Base-by-base conservation (phyloP, 768 basidiomycete genomes). In the Hortiboletus flavorubellus region DNA sequence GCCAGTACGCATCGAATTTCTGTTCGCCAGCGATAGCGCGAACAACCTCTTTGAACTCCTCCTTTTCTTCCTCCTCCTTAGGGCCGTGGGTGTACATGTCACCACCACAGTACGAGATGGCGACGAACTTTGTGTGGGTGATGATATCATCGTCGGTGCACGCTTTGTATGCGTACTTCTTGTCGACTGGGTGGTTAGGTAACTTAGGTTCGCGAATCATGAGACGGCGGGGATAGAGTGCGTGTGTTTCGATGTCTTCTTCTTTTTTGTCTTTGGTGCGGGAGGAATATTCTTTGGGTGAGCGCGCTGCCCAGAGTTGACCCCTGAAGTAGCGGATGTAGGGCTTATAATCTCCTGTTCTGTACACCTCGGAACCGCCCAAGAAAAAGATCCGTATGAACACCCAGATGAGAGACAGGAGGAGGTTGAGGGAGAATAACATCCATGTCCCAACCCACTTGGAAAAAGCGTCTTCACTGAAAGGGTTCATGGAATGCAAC, bases 251-350 rank as follows among this genome's bases (percentile, higher is more conserved):
- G 21, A 58, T 50, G 4, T 18, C 45, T 37, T 21, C 6, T 50
- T 41, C 46, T 31, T 21, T 30, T 16, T 38, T 4, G 2, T 54
- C 47, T 8, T 55, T 26, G 26, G 44, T 1, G 16, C 58, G 60
- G 4, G 42, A 38, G 10, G 63, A 64, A 43, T 59, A 37, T 15
- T 64, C 63, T 41, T 26, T 64, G 2, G 16, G n/a, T 5, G 63
- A 64, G 30, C 63, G 63, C 10, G 63, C 63, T 21, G 63, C 56
- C 63, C 63, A 64, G 43, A 64, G 39, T 35, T 64, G 63, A 3
- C 59, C 52, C 31, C 40, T 55, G 47, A 55, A 64, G 0, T 31
- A 9, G 9, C 48, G 53, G 8, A 7, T 3, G 15, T 51, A 54
- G 34, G 48, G 48, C n/a, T 54, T 54, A 31, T 54, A 54, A 16